Evolutionary conservation across 495 filamentous ascomycete species (phyloP).

Genomic region (Usnea hakonensis): DNA sequence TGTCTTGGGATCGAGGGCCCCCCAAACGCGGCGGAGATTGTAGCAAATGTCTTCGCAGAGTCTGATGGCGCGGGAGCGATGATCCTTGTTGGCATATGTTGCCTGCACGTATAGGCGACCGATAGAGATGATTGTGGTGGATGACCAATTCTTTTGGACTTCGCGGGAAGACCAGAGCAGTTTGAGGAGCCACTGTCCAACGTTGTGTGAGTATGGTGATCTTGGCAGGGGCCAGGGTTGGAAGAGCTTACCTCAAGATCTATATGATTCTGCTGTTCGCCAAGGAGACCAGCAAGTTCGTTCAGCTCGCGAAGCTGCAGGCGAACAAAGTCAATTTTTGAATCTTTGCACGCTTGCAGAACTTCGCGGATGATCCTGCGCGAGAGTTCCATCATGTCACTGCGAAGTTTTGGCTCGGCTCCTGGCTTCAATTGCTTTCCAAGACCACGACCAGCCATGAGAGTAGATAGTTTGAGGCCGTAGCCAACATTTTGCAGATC

Average conservation of each 20-base stretch:
- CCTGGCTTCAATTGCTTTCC: constrained; percentile 33
- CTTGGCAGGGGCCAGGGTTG: neutral
- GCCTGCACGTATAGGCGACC: constrained; percentile 52
- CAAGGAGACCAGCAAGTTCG: constrained; percentile 48
- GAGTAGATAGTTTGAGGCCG: constrained; percentile 49
- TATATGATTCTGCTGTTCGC: constrained; percentile 50
- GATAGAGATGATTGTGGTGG: constrained; percentile 45
- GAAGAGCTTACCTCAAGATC: constrained; percentile 46
- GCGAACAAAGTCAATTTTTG: constrained; percentile 46
- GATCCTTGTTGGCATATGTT: constrained; percentile 40
- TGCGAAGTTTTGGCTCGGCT: constrained; percentile 35
- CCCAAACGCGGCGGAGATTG: constrained; percentile 53
- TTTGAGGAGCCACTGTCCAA: constrained; percentile 41
- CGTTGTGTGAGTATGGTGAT: neutral
- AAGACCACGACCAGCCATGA: constrained; percentile 42
- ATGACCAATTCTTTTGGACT: constrained; percentile 50
- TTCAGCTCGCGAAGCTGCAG: constrained; percentile 46
- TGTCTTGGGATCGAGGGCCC: constrained; percentile 45
- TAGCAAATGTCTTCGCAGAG: constrained; percentile 56
- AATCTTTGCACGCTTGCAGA: constrained; percentile 40
- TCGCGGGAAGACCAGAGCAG: constrained; percentile 55
- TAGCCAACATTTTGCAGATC: constrained; percentile 40
- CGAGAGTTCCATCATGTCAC: constrained; percentile 47
- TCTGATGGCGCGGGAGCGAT: constrained; percentile 39
- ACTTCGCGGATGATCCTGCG: constrained; percentile 45